Percentiles rank a stretch among this genome's conserved stretches.
phyloP scores from a whole-genome alignment of 225 moss, liverwort and hornwort species.

The Marchantia paleacea region DNA sequence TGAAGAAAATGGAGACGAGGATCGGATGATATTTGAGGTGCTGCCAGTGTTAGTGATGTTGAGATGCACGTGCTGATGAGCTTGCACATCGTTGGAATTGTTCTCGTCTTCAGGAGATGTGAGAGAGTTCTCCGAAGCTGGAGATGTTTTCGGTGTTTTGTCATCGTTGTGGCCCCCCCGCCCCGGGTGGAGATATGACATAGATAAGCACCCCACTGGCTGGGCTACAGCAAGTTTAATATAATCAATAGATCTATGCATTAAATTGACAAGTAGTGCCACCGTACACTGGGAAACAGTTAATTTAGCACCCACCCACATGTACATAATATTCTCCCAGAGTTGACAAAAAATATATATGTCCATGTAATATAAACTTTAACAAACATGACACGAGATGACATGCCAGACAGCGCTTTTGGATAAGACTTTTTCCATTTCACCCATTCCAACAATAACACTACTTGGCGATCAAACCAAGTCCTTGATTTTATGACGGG shows the following conservation, averaged over 20 bases:
- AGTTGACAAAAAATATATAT: background rate
- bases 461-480: too few relatives aligned
- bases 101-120: background rate
- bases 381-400: too few relatives aligned
- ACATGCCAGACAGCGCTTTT: too few relatives aligned
- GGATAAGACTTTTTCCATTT: background rate
- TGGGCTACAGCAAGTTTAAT: background rate
- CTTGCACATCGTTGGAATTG: too few relatives aligned
- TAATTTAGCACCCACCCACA: background rate
- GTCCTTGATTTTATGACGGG: background rate
- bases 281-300: background rate
- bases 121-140: too few relatives aligned
- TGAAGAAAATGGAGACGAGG: too few relatives aligned
- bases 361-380: background rate
- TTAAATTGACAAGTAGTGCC: background rate
- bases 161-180: too few relatives aligned
- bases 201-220: slow-evolving; percentile 2
- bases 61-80: too few relatives aligned
- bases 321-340: background rate
- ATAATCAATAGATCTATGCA: background rate
- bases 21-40: too few relatives aligned
- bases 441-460: background rate
- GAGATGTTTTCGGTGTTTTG: too few relatives aligned
- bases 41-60: too few relatives aligned
- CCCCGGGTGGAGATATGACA: background rate